Evolutionary conservation across 352 stramenopile genomes (phyloP), one percentile per base, ranked within the genome.

Genomic region (Phytophthora colocasiae): DNA sequence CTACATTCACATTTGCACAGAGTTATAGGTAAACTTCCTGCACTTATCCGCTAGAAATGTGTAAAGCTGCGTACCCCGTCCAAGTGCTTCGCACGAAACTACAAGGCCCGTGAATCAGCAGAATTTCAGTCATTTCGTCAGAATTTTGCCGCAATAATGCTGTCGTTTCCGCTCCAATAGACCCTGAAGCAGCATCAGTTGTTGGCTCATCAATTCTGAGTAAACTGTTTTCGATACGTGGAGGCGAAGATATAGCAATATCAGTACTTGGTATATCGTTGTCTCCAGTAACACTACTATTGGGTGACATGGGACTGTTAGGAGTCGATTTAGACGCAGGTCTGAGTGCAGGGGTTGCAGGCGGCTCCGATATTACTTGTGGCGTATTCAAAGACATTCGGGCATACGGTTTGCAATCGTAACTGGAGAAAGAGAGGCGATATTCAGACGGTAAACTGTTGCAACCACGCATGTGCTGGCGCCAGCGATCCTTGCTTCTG

Each of bases 71-170:
- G 10, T 57, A 71, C 63, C 44, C 27, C 2, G 59, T 68, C 64
- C 64, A 73, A 5, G 17, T 14, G 44, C 50, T 58, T 29, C 46
- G 40, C 22, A 63, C 48, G 41, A 68, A 68, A 52, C 64, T 73
- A 51, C 64, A 68, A 6, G 64, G 64, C 12, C 58, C 52, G 15
- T 68, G 51, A 36, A 73, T 59, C 27, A 73, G 40, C 11, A 73
- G 51, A 19, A 73, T 50, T 31, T 73, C 64, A 8, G 58, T 55
- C 9, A 58, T 68, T 48, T 56, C 39, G 26, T 47, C 46, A 46
- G 29, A 50, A 47, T 29, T 36, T n/a, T n/a, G 26, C 1, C 10
- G 22, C 45, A 59, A 27, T 17, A 66, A 50, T 15, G 34, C 22
- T 9, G 49, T 36, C 26, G 56, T 48, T 17, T 47, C 22, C 27